Conservation (phyloP, 202 grass and related monocot species). For the Schoenoplectus triqueter region DNA sequence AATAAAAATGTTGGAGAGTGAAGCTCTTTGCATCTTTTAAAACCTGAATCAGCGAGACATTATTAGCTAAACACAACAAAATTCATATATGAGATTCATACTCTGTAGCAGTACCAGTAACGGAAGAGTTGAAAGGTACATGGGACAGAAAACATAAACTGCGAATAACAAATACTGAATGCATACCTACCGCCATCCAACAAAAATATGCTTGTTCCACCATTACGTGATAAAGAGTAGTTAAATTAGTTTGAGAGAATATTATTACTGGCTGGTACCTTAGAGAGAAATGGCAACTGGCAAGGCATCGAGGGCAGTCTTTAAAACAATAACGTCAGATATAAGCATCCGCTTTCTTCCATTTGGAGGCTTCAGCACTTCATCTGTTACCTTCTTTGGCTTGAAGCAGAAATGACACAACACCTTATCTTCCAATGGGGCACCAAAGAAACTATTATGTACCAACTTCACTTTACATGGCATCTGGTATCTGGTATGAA, state of each 20-base stretch:
- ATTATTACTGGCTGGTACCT: conserved; percentile 47
- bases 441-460: conserved; percentile 29
- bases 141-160: neutral
- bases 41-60: conserved; percentile 55
- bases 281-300: conserved; percentile 69
- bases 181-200: conserved; percentile 1
- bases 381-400: conserved; percentile 65
- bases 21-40: conserved; percentile 88
- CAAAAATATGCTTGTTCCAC: neutral
- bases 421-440: conserved; percentile 70
- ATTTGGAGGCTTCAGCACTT: conserved; percentile 66
- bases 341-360: conserved; percentile 85
- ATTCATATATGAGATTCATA: neutral
- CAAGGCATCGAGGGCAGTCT: conserved; percentile 89
- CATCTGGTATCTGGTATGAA: conserved; percentile 1
- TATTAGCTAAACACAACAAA: conserved; percentile 16
- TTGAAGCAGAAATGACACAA: conserved; percentile 97
- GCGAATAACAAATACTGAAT: neutral
- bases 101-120: neutral
- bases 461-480: neutral
- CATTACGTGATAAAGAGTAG: neutral
- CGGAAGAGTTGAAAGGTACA: neutral
- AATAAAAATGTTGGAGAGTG: conserved; percentile 82
- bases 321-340: conserved; percentile 91
- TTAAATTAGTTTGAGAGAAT: neutral